Percentiles rank a stretch among this genome's conserved stretches.
These are phyloP conservation scores for Aquilaria agallochum DNA, from an alignment of 441 rosid species.

Conservation along the genomic window DNA sequence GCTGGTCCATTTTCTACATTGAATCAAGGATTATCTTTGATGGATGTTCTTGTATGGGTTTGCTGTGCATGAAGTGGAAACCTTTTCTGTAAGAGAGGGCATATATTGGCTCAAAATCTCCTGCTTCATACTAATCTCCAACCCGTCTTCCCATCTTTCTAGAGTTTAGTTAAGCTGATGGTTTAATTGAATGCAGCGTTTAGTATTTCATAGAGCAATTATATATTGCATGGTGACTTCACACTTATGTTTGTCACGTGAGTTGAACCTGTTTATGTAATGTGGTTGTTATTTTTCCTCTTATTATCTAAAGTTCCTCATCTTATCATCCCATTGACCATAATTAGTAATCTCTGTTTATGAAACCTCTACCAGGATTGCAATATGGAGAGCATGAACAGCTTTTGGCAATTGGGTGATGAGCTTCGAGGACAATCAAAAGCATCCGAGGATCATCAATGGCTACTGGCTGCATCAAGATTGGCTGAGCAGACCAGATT, in stretches of 20 bases:
- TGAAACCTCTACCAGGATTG: constrained; percentile 15
- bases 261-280: neutral
- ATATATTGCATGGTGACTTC: neutral
- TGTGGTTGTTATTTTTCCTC: neutral
- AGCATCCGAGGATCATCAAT: constrained; percentile 84
- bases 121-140: too few species aligned
- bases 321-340: neutral
- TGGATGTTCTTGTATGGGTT: too few species aligned
- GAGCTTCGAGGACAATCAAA: constrained; percentile 88
- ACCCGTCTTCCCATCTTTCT: neutral
- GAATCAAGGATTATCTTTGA: too few species aligned
- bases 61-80: too few species aligned
- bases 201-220: too few species aligned
- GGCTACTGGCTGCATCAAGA: constrained; percentile 86
- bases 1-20: too few species aligned
- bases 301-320: neutral
- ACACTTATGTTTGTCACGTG: neutral
- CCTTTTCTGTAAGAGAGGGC: too few species aligned
- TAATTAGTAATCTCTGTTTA: constrained; percentile 4
- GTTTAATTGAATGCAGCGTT: neutral
- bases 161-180: neutral
- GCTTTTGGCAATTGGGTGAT: constrained; percentile 95
- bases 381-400: constrained; percentile 56
- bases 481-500: constrained; percentile 83
- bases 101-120: too few species aligned